Percentiles rank a stretch among this genome's conserved stretches.
Conservation (phyloP, 257 asterid genomes). For the Jaltomata sinuosa region DNA sequence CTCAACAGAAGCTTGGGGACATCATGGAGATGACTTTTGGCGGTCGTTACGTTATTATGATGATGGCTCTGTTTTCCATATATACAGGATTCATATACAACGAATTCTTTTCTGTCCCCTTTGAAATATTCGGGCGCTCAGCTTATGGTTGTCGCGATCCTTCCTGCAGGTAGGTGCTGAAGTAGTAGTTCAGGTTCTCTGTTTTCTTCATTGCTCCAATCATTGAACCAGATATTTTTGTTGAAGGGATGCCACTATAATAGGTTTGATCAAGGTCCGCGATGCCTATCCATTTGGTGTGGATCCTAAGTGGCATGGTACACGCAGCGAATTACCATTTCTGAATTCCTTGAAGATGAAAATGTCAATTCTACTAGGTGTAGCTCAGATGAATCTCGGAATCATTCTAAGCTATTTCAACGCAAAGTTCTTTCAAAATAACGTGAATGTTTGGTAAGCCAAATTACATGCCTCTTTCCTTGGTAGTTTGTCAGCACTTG, state of each 20-base stretch:
- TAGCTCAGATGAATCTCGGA: conserved; percentile 63
- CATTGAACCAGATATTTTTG: background rate
- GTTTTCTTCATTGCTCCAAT: background rate
- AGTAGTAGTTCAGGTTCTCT: background rate
- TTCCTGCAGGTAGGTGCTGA: conserved; percentile 48
- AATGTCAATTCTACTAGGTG: conserved; percentile 61
- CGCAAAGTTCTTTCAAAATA: conserved; percentile 39
- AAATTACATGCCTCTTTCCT: background rate
- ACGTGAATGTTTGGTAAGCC: conserved; percentile 40
- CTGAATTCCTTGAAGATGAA: conserved; percentile 67
- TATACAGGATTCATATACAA: conserved; percentile 57
- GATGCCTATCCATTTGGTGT: conserved; percentile 54
- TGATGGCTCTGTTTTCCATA: conserved; percentile 66
- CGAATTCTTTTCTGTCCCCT: conserved; percentile 60
- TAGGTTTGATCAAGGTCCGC: conserved; percentile 41
- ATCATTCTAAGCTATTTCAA: conserved; percentile 49
- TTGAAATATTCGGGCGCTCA: conserved; percentile 48
- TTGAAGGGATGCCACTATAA: conserved; percentile 42
- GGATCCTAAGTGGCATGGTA: conserved; percentile 63
- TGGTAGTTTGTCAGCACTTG: background rate
- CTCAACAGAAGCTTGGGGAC: conserved; percentile 57
- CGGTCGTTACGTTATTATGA: conserved; percentile 56
- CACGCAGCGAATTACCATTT: conserved; percentile 59
- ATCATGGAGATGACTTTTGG: conserved; percentile 68
- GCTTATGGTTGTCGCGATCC: conserved; percentile 51